phyloP scores from a whole-genome alignment of 208 protist species.

The Leishmania lainsoni region DNA sequence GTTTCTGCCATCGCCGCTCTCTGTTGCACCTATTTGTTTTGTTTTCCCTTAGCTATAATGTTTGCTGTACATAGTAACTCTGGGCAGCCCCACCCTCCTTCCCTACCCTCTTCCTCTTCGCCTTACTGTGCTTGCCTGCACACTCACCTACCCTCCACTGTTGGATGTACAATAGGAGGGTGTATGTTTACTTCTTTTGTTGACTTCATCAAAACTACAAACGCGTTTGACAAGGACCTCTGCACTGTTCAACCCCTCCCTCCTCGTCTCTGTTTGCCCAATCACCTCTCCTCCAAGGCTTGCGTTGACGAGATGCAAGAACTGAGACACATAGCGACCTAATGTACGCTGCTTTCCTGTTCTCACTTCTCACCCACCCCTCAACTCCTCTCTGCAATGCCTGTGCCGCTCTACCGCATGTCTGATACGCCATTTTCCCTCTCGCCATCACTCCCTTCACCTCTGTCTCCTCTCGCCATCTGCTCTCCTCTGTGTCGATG shows the following conservation, averaged over 20 bases:
- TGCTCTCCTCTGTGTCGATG: neutral
- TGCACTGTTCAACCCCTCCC: neutral
- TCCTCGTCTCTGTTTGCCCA: neutral
- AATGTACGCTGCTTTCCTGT: neutral
- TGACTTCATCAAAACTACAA: neutral
- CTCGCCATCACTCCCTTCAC: neutral
- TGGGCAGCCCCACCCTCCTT: neutral
- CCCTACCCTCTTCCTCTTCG: conserved; percentile 16
- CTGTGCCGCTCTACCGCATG: neutral
- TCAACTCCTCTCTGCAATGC: neutral
- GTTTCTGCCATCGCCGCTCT: neutral
- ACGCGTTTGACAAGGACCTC: neutral
- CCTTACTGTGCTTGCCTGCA: neutral
- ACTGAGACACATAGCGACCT: neutral
- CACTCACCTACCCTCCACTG: neutral
- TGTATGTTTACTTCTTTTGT: neutral
- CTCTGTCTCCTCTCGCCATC: neutral
- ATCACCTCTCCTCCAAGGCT: neutral
- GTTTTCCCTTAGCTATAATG: neutral
- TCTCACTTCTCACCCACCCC: neutral
- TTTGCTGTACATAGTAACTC: conserved; percentile 5
- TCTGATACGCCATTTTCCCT: neutral
- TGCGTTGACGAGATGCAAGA: neutral
- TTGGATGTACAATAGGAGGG: neutral
- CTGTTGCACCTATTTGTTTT: neutral